These are phyloP conservation scores for Aspergillus wentii DNA, from an alignment of 495 filamentous ascomycete genomes.

Conservation along the genomic window DNA sequence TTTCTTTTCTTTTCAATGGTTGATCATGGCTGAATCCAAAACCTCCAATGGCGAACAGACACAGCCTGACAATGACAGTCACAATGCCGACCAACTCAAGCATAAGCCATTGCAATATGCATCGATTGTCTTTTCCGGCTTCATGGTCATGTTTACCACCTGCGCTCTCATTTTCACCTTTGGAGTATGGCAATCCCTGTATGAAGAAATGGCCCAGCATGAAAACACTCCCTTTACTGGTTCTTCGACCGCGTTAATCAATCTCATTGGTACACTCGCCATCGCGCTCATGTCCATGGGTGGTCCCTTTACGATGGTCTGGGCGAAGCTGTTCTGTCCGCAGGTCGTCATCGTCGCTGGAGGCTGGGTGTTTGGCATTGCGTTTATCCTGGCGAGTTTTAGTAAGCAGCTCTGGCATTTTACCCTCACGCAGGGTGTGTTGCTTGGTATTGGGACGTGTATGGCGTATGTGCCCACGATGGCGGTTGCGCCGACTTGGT, in stretches of 20 bases:
- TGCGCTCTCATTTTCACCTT: constrained; percentile 41
- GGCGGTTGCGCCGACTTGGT: constrained; percentile 50
- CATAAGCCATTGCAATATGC: too few relatives aligned
- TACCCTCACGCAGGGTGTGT: constrained; percentile 53
- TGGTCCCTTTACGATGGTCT: constrained; percentile 32
- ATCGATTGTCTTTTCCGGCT: constrained; percentile 25
- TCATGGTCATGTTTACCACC: constrained; percentile 36
- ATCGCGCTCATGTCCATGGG: constrained; percentile 43
- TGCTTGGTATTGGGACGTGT: constrained; percentile 43
- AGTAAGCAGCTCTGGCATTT: constrained; percentile 56
- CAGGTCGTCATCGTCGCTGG: constrained; percentile 28
- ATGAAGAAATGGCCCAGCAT: constrained; percentile 31
- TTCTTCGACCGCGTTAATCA: constrained; percentile 33
- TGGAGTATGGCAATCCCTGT: constrained; percentile 42
- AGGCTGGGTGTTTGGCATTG: constrained; percentile 30
- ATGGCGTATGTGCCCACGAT: constrained; percentile 50
- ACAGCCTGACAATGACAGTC: too few relatives aligned
- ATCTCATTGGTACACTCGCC: constrained; percentile 39
- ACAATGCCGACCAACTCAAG: too few relatives aligned
- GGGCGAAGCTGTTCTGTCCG: constrained; percentile 36
- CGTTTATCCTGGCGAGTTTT: constrained; percentile 49
- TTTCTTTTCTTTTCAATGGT: too few relatives aligned
- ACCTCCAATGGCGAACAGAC: too few relatives aligned
- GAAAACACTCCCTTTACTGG: constrained; percentile 28
- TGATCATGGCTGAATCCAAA: too few relatives aligned